A percentile compares a stretch with the other conserved stretches of the same genome.
Evolutionary conservation across 805 yeast genomes (phyloP).

Genomic region (Zygosaccharomyces rouxii): DNA sequence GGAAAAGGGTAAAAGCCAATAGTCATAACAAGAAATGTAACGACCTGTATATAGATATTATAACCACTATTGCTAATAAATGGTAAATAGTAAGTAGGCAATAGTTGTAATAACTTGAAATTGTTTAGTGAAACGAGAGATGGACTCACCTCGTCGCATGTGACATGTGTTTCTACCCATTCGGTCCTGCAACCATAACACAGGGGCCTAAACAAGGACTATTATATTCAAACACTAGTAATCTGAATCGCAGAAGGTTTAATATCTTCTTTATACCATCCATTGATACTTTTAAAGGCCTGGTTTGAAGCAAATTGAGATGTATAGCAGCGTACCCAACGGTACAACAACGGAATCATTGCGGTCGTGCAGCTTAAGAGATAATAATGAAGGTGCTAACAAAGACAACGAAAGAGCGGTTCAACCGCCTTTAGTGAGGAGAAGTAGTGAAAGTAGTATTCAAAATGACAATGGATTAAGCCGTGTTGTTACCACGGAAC

Average conservation of each 20-base stretch:
- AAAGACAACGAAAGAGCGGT: background rate
- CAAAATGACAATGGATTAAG: background rate
- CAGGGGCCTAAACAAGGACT: slow-evolving; percentile 7
- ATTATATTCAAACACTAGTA: background rate
- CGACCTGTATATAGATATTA: slow-evolving; percentile 5
- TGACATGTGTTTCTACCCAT: slow-evolving; percentile 5
- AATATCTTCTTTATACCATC: background rate
- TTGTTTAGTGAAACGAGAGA: background rate
- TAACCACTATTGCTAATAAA: background rate
- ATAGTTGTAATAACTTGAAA: background rate
- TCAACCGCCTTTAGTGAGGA: background rate
- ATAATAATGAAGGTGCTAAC: background rate
- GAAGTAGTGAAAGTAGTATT: background rate
- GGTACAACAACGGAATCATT: slow-evolving; percentile 1
- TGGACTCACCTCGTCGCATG: slow-evolving; percentile 1
- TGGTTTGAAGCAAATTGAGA: slow-evolving; percentile 1
- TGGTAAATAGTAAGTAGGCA: background rate
- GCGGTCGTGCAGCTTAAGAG: slow-evolving; percentile 3
- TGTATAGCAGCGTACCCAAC: slow-evolving; percentile 5
- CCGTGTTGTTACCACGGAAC: slow-evolving; percentile 16
- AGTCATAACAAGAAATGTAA: background rate
- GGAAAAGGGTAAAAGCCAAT: background rate
- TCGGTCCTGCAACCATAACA: slow-evolving; percentile 3
- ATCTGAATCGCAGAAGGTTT: background rate
- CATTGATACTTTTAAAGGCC: background rate